Evolutionary conservation across 1,284 basidiomycete species (phyloP).

Genomic region (Rhodotorula sp.): DNA sequence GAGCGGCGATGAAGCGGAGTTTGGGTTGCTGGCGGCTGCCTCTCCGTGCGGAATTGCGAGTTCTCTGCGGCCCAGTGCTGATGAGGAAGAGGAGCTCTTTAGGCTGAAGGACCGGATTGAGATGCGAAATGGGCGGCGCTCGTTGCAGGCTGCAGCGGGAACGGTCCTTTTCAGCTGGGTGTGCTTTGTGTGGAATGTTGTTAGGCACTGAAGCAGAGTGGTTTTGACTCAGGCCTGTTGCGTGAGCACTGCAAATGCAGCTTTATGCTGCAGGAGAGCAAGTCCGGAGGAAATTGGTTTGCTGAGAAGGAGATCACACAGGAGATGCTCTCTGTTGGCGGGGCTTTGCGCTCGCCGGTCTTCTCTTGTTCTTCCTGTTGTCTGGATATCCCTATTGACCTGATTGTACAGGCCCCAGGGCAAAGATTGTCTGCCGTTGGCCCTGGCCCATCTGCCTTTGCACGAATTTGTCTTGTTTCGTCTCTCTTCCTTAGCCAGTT

Average conservation of each 20-base stretch:
- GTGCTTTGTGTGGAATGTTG: constrained; percentile 7
- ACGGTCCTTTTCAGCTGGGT: constrained; percentile 6
- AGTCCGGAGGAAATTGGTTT: background rate
- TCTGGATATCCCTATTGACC: too few species aligned
- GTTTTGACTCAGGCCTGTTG: background rate
- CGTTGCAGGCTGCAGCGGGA: background rate
- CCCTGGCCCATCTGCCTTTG: too few species aligned
- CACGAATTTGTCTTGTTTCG: too few species aligned
- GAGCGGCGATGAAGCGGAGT: background rate
- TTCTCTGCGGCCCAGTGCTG: background rate
- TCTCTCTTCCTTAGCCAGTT: too few species aligned
- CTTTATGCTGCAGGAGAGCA: background rate
- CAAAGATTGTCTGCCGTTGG: too few species aligned
- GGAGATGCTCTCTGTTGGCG: too few species aligned
- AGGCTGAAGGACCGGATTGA: constrained; percentile 1
- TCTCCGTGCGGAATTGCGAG: background rate
- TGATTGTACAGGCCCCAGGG: too few species aligned
- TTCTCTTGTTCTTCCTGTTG: too few species aligned
- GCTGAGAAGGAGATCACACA: too few species aligned
- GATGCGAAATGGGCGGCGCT: background rate
- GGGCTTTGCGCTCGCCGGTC: too few species aligned
- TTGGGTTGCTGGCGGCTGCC: background rate
- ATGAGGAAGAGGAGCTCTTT: background rate
- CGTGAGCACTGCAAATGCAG: background rate
- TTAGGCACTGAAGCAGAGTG: background rate